These are phyloP conservation scores for Lyophyllum semitale DNA, from an alignment of 768 basidiomycete genomes.

Conservation along the genomic window DNA sequence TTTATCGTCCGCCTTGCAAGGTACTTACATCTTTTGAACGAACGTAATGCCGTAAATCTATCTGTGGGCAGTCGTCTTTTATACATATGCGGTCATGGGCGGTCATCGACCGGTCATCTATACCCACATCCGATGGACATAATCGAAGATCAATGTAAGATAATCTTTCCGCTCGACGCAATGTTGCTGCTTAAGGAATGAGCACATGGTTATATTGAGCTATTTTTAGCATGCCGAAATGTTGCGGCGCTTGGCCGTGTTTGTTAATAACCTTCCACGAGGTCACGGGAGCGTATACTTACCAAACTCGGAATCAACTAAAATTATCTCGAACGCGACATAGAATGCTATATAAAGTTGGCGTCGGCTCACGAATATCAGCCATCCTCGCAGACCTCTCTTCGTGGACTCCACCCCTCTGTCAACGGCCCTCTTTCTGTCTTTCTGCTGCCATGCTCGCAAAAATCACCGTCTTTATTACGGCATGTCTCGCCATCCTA, in stretches of 20 bases:
- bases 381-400: slow-evolving; percentile 9
- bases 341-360: slow-evolving; percentile 8
- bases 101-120: too few relatives aligned
- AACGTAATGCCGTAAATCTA: neutral
- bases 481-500: slow-evolving; percentile 9
- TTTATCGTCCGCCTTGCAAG: neutral
- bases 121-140: neutral
- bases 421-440: neutral
- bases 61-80: neutral
- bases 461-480: slow-evolving; percentile 8
- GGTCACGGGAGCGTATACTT: slow-evolving; percentile 10
- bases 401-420: slow-evolving; percentile 1
- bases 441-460: slow-evolving; percentile 11
- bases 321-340: neutral
- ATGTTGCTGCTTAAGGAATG: neutral
- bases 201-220: neutral
- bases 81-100: too few relatives aligned
- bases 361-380: neutral
- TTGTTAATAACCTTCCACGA: neutral
- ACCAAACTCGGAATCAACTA: neutral
- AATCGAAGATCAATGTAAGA: neutral
- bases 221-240: neutral
- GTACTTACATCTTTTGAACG: neutral
- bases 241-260: neutral
- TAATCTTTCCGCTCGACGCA: neutral